These are phyloP conservation scores for Bauhinia variegata DNA, from an alignment of 306 rosid genomes.

Conservation along the genomic window DNA sequence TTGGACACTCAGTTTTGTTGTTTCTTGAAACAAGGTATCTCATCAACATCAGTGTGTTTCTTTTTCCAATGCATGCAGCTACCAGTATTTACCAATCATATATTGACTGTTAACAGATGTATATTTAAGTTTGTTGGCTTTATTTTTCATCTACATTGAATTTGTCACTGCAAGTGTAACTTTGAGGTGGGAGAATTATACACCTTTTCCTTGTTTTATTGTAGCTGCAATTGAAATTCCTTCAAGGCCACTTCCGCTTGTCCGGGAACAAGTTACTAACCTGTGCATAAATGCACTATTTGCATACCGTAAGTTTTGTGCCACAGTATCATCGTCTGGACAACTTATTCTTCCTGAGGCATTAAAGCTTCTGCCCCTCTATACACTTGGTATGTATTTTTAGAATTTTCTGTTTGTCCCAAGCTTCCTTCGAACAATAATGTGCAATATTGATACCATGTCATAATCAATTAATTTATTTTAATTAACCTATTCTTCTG, in stretches of 20 bases:
- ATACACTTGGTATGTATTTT: slow-evolving; percentile 76
- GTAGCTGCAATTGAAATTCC: slow-evolving; percentile 88
- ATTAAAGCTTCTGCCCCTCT: slow-evolving; percentile 92
- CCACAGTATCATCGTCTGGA: slow-evolving; percentile 96
- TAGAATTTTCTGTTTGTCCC: background rate
- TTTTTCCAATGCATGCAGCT: too few species aligned
- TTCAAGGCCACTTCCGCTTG: slow-evolving; percentile 70
- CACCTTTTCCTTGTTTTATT: slow-evolving; percentile 34
- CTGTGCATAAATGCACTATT: slow-evolving; percentile 83
- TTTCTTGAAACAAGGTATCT: slow-evolving; percentile 92
- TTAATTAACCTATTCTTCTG: too few species aligned
- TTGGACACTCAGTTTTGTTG: slow-evolving; percentile 94
- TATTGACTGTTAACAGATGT: too few species aligned
- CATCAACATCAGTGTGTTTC: too few species aligned
- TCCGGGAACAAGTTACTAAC: slow-evolving; percentile 87
- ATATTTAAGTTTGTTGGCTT: background rate
- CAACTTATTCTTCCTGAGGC: slow-evolving; percentile 99
- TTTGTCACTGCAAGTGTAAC: background rate
- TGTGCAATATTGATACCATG: slow-evolving; percentile 17
- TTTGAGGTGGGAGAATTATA: slow-evolving; percentile 24
- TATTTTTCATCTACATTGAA: background rate
- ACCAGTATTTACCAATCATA: too few species aligned
- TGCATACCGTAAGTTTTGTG: slow-evolving; percentile 94
- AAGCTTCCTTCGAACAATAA: slow-evolving; percentile 15
- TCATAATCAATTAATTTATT: background rate